A percentile compares a stretch with the other conserved stretches of the same genome.
These are phyloP conservation scores for Calophaca sinica DNA, from an alignment of 306 rosid genomes.

Conservation along the genomic window DNA sequence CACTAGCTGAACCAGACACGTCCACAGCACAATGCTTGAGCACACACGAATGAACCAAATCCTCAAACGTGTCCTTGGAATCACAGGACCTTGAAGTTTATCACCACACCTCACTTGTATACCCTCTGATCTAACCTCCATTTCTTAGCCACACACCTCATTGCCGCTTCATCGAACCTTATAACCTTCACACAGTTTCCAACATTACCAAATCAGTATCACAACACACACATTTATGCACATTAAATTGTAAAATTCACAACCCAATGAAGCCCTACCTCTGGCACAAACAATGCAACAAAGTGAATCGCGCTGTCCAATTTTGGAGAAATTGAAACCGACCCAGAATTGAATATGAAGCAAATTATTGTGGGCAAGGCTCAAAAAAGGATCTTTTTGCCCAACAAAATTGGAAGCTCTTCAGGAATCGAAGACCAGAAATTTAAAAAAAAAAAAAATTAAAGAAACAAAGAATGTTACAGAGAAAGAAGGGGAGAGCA, in stretches of 20 bases:
- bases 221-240: constrained; percentile 21
- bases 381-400: constrained; percentile 38
- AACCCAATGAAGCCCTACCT: constrained; percentile 49
- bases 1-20: constrained; percentile 87
- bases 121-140: constrained; percentile 94
- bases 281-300: constrained; percentile 26
- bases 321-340: constrained; percentile 40
- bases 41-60: constrained; percentile 90
- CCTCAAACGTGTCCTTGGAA: constrained; percentile 83
- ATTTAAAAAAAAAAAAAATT: background rate
- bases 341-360: constrained; percentile 42
- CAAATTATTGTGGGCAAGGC: background rate
- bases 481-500: constrained; percentile 25
- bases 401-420: constrained; percentile 23
- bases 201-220: constrained; percentile 37
- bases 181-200: constrained; percentile 43
- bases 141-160: constrained; percentile 71
- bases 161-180: constrained; percentile 79
- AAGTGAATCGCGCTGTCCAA: background rate
- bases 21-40: constrained; percentile 92
- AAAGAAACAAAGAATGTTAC: constrained; percentile 4
- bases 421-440: constrained; percentile 27
- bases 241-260: constrained; percentile 44
- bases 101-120: constrained; percentile 76
- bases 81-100: constrained; percentile 71